phyloP scores from a whole-genome alignment of 495 filamentous ascomycete species.

The Penicillium flavigenum region DNA sequence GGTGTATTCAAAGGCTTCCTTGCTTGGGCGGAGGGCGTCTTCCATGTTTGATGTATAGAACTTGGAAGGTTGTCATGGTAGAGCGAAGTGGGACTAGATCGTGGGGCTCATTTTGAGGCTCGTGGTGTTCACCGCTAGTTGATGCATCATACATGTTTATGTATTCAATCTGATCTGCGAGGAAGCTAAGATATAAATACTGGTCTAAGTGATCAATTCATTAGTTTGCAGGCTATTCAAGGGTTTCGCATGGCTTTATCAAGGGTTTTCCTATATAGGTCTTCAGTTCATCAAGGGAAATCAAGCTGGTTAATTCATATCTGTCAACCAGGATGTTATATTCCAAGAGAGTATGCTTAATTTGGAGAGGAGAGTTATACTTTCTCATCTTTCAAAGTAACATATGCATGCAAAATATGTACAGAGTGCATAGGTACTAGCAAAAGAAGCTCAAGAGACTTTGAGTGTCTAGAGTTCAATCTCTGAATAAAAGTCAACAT shows the following conservation, averaged over 20 bases:
- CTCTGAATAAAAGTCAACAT: neutral
- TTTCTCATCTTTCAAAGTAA: neutral
- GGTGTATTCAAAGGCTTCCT: neutral
- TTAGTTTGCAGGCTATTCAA: neutral
- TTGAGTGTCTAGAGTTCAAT: neutral
- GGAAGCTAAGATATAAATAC: neutral
- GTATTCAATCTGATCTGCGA: no score
- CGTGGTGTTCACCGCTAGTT: neutral
- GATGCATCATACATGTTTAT: neutral
- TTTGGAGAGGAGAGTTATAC: neutral
- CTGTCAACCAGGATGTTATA: neutral
- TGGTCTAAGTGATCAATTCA: neutral
- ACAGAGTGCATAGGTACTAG: neutral
- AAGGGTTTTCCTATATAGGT: neutral
- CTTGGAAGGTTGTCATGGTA: neutral
- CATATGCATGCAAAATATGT: neutral
- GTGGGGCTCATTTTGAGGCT: neutral
- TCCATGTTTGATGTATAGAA: neutral
- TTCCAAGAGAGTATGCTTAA: neutral
- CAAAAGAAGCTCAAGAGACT: neutral
- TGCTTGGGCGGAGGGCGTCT: neutral
- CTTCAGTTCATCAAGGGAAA: no score
- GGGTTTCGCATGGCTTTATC: neutral
- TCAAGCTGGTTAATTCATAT: neutral
- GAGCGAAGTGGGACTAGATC: neutral